phyloP scores from a whole-genome alignment of 2,329 filamentous ascomycete genomes.

The Pseudocercospora eumusae region DNA sequence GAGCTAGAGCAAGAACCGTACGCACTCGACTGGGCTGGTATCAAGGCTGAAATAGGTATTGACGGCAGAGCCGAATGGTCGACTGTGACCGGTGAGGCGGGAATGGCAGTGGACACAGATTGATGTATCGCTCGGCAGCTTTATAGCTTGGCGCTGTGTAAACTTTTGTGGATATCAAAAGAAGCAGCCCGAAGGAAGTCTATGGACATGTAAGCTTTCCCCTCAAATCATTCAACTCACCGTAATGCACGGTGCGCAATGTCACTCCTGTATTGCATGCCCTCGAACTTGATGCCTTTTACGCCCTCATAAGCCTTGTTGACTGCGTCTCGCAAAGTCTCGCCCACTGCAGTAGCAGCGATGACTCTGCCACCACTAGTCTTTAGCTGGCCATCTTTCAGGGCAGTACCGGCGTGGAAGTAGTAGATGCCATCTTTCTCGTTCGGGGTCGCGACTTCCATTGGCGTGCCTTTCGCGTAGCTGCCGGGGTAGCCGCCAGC shows the following conservation, averaged over 20 bases:
- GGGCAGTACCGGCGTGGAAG: constrained; percentile 88
- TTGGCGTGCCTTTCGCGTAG: constrained; percentile 76
- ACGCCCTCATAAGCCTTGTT: constrained; percentile 85
- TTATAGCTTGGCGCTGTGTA: neutral
- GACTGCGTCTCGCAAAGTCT: constrained; percentile 77
- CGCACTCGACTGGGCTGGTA: neutral
- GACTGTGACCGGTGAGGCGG: neutral
- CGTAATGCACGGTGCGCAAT: constrained; percentile 66
- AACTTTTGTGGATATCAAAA: neutral
- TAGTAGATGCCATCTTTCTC: constrained; percentile 60
- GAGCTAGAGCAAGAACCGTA: neutral
- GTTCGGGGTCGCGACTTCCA: constrained; percentile 57
- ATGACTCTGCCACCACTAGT: constrained; percentile 90
- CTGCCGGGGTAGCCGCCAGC: constrained; percentile 86
- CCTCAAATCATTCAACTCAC: constrained; percentile 13
- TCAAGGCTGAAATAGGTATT: neutral
- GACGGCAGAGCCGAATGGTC: neutral
- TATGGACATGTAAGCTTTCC: neutral
- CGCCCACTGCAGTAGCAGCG: constrained; percentile 78
- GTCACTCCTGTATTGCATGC: constrained; percentile 89
- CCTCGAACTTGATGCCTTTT: constrained; percentile 75
- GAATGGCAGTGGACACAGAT: neutral
- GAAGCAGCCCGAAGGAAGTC: neutral
- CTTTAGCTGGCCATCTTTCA: constrained; percentile 64
- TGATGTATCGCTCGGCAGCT: neutral